These are phyloP conservation scores for Candida montana DNA, from an alignment of 805 yeast species.

Conservation along the genomic window DNA sequence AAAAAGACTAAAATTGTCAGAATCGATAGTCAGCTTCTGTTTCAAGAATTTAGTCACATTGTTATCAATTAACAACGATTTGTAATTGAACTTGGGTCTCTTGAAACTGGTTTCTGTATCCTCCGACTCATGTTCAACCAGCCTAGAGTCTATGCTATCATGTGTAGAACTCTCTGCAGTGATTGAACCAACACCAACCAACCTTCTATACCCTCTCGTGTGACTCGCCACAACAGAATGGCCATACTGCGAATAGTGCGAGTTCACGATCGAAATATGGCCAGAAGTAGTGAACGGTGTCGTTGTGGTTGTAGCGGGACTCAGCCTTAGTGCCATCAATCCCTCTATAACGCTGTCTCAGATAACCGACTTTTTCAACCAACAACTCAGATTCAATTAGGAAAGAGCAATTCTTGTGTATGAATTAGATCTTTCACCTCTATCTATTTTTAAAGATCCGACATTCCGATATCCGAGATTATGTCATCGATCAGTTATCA, in stretches of 20 bases:
- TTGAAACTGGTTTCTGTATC: background rate
- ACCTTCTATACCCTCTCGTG: background rate
- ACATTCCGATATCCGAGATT: too few relatives aligned
- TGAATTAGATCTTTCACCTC: too few relatives aligned
- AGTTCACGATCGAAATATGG: constrained; percentile 29
- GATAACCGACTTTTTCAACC: too few relatives aligned
- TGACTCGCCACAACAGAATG: constrained; percentile 24
- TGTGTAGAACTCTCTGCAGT: too few relatives aligned
- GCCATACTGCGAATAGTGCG: constrained; percentile 34
- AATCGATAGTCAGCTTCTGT: constrained; percentile 22
- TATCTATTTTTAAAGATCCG: too few relatives aligned
- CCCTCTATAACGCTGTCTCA: background rate
- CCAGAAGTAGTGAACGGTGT: constrained; percentile 8
- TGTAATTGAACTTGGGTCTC: constrained; percentile 18
- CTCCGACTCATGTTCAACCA: background rate
- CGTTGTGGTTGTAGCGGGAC: constrained; percentile 1
- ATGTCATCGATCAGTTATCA: too few relatives aligned
- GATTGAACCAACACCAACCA: background rate
- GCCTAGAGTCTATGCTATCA: background rate
- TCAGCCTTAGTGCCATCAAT: background rate
- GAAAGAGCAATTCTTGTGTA: too few relatives aligned
- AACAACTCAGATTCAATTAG: too few relatives aligned
- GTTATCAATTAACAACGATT: constrained; percentile 18
- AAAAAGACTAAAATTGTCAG: constrained; percentile 28
- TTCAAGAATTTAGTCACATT: constrained; percentile 23